phyloP scores from a whole-genome alignment of 1,284 basidiomycete genomes.

The Bondarzewia mesenterica region DNA sequence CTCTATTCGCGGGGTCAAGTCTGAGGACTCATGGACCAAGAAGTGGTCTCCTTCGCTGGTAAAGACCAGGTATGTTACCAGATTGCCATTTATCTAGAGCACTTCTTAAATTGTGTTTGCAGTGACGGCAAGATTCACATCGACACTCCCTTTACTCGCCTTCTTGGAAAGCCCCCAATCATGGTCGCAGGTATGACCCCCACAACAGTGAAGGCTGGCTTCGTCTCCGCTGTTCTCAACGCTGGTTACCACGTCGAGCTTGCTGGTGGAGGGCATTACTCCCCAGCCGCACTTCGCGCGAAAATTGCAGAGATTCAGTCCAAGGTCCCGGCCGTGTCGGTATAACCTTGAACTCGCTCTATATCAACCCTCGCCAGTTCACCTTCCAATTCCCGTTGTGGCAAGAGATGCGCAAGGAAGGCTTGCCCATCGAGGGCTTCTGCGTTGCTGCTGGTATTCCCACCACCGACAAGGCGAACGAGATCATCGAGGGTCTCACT shows the following conservation, averaged over 20 bases:
- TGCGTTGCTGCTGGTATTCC: constrained; percentile 97
- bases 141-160: constrained; percentile 93
- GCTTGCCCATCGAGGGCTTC: constrained; percentile 94
- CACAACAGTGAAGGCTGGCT: constrained; percentile 86
- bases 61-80: constrained; percentile 67
- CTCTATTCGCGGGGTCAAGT: constrained; percentile 55
- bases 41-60: constrained; percentile 82
- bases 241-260: constrained; percentile 96
- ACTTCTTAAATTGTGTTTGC: constrained; percentile 2
- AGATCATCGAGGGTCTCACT: constrained; percentile 79
- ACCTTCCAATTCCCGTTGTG: constrained; percentile 95
- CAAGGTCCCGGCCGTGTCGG: constrained; percentile 79
- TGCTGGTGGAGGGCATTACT: constrained; percentile 97
- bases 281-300: constrained; percentile 75
- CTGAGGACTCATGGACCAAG: constrained; percentile 88
- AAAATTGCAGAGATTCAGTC: constrained; percentile 88
- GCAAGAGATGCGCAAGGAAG: constrained; percentile 96
- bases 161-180: constrained; percentile 92
- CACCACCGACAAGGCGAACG: constrained; percentile 86
- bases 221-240: constrained; percentile 86
- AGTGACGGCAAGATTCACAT: constrained; percentile 88
- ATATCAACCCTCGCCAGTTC: constrained; percentile 98
- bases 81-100: not conserved
- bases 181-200: constrained; percentile 99
- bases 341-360: constrained; percentile 90